Evolutionary conservation across 352 stramenopile species (phyloP).

Genomic region (Paralagenidium karlingii): DNA sequence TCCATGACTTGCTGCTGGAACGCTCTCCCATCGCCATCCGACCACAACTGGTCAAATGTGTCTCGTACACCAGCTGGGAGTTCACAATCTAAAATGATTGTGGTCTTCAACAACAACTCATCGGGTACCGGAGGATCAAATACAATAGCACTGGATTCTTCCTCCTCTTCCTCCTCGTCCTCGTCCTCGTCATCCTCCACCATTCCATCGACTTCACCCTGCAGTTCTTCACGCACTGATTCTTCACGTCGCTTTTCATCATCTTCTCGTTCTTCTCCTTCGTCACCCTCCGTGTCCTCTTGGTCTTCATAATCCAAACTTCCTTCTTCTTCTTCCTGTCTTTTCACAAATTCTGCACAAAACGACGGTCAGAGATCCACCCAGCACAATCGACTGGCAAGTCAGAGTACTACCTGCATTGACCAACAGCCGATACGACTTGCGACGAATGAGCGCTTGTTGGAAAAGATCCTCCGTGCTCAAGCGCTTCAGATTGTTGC

Average conservation of each 20-base stretch:
- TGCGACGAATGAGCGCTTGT: conserved; percentile 36
- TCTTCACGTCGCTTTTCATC: too few relatives aligned
- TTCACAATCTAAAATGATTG: conserved; percentile 53
- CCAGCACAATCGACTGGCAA: too few relatives aligned
- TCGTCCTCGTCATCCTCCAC: neutral
- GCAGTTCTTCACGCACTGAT: too few relatives aligned
- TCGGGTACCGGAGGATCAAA: conserved; percentile 48
- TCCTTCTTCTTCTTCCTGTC: neutral
- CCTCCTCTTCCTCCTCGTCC: conserved; percentile 1
- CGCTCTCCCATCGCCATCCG: conserved; percentile 29
- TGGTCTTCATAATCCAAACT: neutral
- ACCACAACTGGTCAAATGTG: conserved; percentile 59
- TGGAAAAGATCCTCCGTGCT: conserved; percentile 25
- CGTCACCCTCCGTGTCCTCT: too few relatives aligned
- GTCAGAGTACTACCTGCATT: too few relatives aligned
- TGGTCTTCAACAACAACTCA: conserved; percentile 39
- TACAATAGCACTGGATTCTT: conserved; percentile 2
- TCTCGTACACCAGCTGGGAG: conserved; percentile 39
- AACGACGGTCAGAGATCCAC: too few relatives aligned
- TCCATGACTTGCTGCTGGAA: conserved; percentile 40
- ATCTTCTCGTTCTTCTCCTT: too few relatives aligned
- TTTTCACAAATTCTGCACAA: too few relatives aligned
- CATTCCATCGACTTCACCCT: neutral
- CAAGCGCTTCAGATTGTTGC: conserved; percentile 11
- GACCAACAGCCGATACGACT: conserved; percentile 34